Base-by-base conservation (phyloP, 768 basidiomycete species). In the Boletus reticuloceps region DNA sequence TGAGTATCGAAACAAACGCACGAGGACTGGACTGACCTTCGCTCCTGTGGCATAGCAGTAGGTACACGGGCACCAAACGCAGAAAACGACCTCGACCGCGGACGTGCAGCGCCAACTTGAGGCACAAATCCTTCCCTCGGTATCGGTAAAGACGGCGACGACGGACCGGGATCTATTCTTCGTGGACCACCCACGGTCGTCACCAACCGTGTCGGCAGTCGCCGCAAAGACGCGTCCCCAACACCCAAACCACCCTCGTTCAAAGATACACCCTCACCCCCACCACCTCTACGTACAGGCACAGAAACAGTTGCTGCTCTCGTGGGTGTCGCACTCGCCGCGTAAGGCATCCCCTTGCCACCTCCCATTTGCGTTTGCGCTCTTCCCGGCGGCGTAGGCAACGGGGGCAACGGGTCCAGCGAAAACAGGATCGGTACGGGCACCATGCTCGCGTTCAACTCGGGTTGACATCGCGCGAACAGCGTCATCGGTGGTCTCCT, bases 71-170 rank as follows among this genome's bases (percentile, higher is more conserved):
- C 73, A 48, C 82, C 80, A 69, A 90, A 86, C 4, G 82, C 86
- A 10, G 89, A 91, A 64, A 92, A 92, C 20, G 88, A 90, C 47
- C 89, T 69, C 6, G 90, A 91, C 6, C 81, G 71, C 14, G 79
- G 81, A 7, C 90, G 72, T 10, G 74, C 61, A 4, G 75, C 75
- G 8, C 77, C 74, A 10, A 74, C 75, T 51, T 78, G 78, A 0
- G 89, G 88, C 53, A 82, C 76, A 63, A 91, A 89, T 45, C 86
- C 85, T 0, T 85, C 75, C 14, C 86, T 69, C 0, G 81, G 85
- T 27, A 88, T 64, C 19, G 70, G 69, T 32, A 52, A 16, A 55
- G 36, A 51, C 43, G 47, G 34, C 14, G 43, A 40, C 32, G 41
- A 42, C 14, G 56, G 44, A 16, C 37, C 32, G 41, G 19, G 40